Percentiles rank a stretch among this genome's conserved stretches.
Evolutionary conservation across 2,329 filamentous ascomycete genomes (phyloP).

Genomic region (Aspergillus tanneri): DNA sequence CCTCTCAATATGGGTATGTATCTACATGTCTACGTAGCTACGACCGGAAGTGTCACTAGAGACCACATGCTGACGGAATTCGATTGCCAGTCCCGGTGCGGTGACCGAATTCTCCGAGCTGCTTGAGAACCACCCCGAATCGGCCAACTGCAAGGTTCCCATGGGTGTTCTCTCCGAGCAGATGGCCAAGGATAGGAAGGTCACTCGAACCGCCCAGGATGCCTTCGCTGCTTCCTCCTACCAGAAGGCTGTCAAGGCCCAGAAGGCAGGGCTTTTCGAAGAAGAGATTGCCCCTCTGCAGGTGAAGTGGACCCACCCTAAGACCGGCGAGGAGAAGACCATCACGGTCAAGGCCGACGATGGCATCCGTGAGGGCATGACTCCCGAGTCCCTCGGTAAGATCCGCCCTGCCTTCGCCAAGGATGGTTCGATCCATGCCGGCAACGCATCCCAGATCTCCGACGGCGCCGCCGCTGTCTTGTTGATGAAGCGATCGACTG

Average conservation of each 20-base stretch:
- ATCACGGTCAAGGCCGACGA: conserved; percentile 85
- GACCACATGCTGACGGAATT: not conserved
- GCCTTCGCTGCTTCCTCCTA: conserved; percentile 92
- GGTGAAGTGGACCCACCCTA: conserved; percentile 85
- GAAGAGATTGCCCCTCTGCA: conserved; percentile 86
- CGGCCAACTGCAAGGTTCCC: conserved; percentile 94
- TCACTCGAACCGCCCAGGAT: conserved; percentile 75
- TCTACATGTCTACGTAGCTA: conserved; percentile 9
- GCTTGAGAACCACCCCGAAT: conserved; percentile 75
- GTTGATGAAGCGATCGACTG: conserved; percentile 90
- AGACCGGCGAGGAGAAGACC: conserved; percentile 79
- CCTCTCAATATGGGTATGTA: conserved; percentile 81
- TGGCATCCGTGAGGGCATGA: conserved; percentile 81
- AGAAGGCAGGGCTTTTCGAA: conserved; percentile 85
- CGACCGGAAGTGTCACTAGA: not conserved
- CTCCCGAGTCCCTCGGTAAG: conserved; percentile 83
- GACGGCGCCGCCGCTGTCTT: conserved; percentile 94
- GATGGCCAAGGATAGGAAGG: conserved; percentile 83
- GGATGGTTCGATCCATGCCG: conserved; percentile 90
- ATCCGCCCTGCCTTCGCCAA: conserved; percentile 88
- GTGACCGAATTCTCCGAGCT: conserved; percentile 91
- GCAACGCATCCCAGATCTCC: conserved; percentile 92
- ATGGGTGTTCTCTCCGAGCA: conserved; percentile 93
- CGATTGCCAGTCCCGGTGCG: conserved; percentile 63
- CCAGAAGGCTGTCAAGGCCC: conserved; percentile 82